Conservation (phyloP, 2,329 filamentous ascomycete genomes). For the Penicillium sp. region DNA sequence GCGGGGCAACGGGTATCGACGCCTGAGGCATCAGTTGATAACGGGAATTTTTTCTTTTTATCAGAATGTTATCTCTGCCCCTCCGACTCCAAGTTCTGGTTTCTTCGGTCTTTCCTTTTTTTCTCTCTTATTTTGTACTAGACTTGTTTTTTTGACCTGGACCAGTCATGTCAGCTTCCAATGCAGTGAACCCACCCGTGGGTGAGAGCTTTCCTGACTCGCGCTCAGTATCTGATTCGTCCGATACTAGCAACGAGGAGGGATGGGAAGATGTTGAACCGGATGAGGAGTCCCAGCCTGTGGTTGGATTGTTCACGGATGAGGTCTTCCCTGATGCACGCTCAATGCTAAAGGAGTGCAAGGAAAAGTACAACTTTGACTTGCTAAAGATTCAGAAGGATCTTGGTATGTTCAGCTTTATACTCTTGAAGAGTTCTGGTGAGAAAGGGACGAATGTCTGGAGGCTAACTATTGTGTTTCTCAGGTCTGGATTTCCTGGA, state of each 20-base stretch:
- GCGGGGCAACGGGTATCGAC: slow-evolving; percentile 23
- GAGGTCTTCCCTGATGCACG: slow-evolving; percentile 60
- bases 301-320: slow-evolving; percentile 67
- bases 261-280: slow-evolving; percentile 59
- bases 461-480: slow-evolving; percentile 23
- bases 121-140: background rate
- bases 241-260: slow-evolving; percentile 50
- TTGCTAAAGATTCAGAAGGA: slow-evolving; percentile 57
- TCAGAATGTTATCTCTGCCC: slow-evolving; percentile 22
- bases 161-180: slow-evolving; percentile 31
- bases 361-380: slow-evolving; percentile 63
- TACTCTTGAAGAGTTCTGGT: slow-evolving; percentile 6
- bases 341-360: slow-evolving; percentile 67
- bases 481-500: slow-evolving; percentile 66
- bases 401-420: slow-evolving; percentile 39
- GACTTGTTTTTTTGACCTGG: slow-evolving; percentile 5
- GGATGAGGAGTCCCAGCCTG: slow-evolving; percentile 59
- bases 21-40: slow-evolving; percentile 25
- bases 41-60: slow-evolving; percentile 26
- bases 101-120: background rate
- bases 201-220: slow-evolving; percentile 28
- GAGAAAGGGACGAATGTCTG: background rate
- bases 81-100: slow-evolving; percentile 11
- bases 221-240: slow-evolving; percentile 38
- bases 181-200: slow-evolving; percentile 17